A percentile compares a stretch with the other conserved stretches of the same genome.
Evolutionary conservation across 2,329 filamentous ascomycete species (phyloP).

Genomic region (Escovopsis sp.): DNA sequence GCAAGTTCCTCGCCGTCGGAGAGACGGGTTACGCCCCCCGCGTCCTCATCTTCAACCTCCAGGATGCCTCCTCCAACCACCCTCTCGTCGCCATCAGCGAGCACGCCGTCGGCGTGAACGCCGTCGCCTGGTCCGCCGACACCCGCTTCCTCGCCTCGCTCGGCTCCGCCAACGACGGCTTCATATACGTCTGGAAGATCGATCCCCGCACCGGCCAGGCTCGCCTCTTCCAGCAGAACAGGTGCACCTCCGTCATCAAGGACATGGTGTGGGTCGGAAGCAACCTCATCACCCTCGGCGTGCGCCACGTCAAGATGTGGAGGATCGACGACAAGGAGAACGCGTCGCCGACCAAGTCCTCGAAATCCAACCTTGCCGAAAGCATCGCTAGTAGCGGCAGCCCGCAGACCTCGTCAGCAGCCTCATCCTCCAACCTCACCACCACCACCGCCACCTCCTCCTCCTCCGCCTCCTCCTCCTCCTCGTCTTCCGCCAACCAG

Average conservation of each 20-base stretch:
- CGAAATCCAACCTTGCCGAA: slow-evolving; percentile 22
- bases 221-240: slow-evolving; percentile 69
- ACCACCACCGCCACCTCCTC: slow-evolving; percentile 9
- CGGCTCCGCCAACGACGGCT: slow-evolving; percentile 81
- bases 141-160: slow-evolving; percentile 77
- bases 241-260: slow-evolving; percentile 75
- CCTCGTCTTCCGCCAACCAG: slow-evolving; percentile 18
- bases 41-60: slow-evolving; percentile 76
- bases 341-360: slow-evolving; percentile 48
- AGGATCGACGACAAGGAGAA: slow-evolving; percentile 53
- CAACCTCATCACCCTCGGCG: slow-evolving; percentile 70
- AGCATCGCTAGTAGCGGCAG: no score
- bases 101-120: slow-evolving; percentile 77
- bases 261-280: slow-evolving; percentile 85
- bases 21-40: slow-evolving; percentile 91
- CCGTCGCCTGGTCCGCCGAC: slow-evolving; percentile 79
- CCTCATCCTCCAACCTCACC: slow-evolving; percentile 21
- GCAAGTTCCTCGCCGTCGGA: slow-evolving; percentile 75
- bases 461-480: slow-evolving; percentile 2
- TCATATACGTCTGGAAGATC: slow-evolving; percentile 80
- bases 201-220: slow-evolving; percentile 69
- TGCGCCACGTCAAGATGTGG: slow-evolving; percentile 90
- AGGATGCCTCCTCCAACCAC: slow-evolving; percentile 63
- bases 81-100: slow-evolving; percentile 78
- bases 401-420: no score